A percentile compares a stretch with the other conserved stretches of the same genome.
These are phyloP conservation scores for Erigeron philadelphicus DNA, from an alignment of 140 eudicot genomes.

Conservation along the genomic window DNA sequence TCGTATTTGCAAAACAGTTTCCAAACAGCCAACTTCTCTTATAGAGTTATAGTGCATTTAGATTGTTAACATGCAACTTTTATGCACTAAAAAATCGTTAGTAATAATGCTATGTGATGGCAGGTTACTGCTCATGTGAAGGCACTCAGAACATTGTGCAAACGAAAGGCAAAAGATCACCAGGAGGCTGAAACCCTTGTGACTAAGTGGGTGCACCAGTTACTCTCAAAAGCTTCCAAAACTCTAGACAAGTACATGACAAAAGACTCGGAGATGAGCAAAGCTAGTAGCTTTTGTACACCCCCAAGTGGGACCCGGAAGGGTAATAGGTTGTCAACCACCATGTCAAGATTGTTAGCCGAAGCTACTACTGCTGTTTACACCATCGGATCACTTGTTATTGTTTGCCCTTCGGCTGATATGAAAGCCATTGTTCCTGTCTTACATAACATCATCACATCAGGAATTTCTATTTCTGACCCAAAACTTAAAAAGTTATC, in stretches of 20 bases:
- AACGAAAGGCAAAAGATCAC: conserved; percentile 54
- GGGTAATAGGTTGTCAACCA: conserved; percentile 39
- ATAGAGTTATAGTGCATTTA: background rate
- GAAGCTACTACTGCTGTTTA: conserved; percentile 62
- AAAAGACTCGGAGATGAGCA: conserved; percentile 36
- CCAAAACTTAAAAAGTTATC: conserved; percentile 43
- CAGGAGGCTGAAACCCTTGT: conserved; percentile 72
- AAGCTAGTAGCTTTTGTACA: conserved; percentile 45
- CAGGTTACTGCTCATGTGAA: conserved; percentile 93
- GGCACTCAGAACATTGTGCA: conserved; percentile 77
- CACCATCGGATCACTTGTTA: conserved; percentile 80
- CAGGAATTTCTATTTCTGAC: conserved; percentile 45
- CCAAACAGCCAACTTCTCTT: background rate
- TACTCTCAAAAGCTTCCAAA: conserved; percentile 64
- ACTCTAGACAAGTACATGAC: conserved; percentile 53
- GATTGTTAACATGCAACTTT: background rate
- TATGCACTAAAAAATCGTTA: background rate
- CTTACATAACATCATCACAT: conserved; percentile 70
- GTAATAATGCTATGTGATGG: conserved; percentile 10
- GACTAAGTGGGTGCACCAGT: conserved; percentile 59
- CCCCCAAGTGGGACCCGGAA: conserved; percentile 43
- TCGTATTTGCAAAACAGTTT: too few species aligned
- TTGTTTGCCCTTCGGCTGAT: conserved; percentile 66
- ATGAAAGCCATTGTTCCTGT: conserved; percentile 51
- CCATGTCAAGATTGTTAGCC: conserved; percentile 35